Base-by-base conservation (phyloP, 1,139 yeast genomes). In the Taiozyma sp. region DNA sequence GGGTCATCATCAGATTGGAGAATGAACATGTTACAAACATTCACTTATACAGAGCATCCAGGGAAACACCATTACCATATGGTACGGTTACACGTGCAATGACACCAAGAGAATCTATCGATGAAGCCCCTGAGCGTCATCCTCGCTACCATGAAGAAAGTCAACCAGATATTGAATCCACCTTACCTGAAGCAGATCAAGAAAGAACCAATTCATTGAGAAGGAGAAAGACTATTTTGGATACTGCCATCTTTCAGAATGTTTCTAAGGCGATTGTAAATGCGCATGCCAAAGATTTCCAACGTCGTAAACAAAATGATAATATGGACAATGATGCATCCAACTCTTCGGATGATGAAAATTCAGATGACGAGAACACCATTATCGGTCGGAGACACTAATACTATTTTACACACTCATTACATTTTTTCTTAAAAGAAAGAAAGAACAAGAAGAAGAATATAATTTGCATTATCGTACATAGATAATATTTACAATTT, bases 1-100 rank as follows among this genome's bases (percentile, higher is more conserved):
- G 99, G 99, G 76, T 87, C 9, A 79, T 87, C 51, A 86, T 93
- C 72, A 83, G 99, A 71, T 87, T 93, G 78, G 99, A 93, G 64
- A 93, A 93, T 68, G 98, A 93, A 69, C 99, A 95, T 69, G 83
- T 91, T 45, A 85, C 97, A 1, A 93, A 93, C 65, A 96, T 91
- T 13, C 81, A 80, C 49, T 72, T 89, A 46, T 88, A 85, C 67
- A 78, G 96, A 57, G 97, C 97, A 0, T 85, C 95, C 5, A 81
- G 93, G 54, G 97, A 92, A 57, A 73, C 90, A 6, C 89, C 95
- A 5, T 71, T 93, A 50, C 99, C 99, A 0, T 92, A 90, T 60
- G 78, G 83, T 0, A 70, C 81, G 0, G 64, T 73, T 2, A 49
- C 57, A 12, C 57, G 61, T 22, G 39, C 47, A 6, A 38, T 23